Conservation (phyloP, 2,329 filamentous ascomycete genomes). For the Drechslera avenae region DNA sequence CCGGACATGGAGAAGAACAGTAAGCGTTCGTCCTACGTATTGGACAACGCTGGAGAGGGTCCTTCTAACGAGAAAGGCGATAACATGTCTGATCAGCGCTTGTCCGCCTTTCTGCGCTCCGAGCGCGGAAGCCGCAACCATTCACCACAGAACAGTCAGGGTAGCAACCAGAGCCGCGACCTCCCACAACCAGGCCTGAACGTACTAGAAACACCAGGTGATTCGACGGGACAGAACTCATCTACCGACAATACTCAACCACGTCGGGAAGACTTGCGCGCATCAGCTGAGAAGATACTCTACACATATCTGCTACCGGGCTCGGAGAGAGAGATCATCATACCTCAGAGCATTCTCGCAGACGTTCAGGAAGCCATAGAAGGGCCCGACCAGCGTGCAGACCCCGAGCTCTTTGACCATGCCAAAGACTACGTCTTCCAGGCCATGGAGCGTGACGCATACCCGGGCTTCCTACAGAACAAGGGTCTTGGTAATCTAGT, state of each 20-base stretch:
- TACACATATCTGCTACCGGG: constrained; percentile 95
- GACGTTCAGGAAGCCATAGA: constrained; percentile 89
- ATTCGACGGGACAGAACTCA: constrained; percentile 51
- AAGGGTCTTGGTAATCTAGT: constrained; percentile 97
- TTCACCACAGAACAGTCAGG: constrained; percentile 55
- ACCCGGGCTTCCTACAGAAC: constrained; percentile 91
- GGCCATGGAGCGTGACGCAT: constrained; percentile 99
- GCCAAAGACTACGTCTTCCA: constrained; percentile 99
- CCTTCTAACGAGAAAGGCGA: constrained; percentile 65
- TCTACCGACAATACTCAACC: constrained; percentile 41
- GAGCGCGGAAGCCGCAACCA: constrained; percentile 55
- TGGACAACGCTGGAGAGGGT: constrained; percentile 69
- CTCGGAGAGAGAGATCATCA: constrained; percentile 94
- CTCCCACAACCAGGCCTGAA: constrained; percentile 64
- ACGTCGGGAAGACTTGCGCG: constrained; percentile 77
- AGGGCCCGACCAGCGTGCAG: constrained; percentile 80
- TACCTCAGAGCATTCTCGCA: constrained; percentile 84
- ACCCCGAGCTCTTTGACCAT: constrained; percentile 95
- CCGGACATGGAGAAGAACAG: constrained; percentile 86
- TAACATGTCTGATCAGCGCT: constrained; percentile 80
- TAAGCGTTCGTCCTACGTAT: constrained; percentile 80
- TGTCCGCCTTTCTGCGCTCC: constrained; percentile 83
- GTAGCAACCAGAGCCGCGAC: constrained; percentile 60
- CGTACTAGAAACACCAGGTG: constrained; percentile 65
- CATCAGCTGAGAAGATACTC: constrained; percentile 97